Evolutionary conservation across 768 basidiomycete species (phyloP).

Genomic region (Rhodotorula sphaerocarpa): DNA sequence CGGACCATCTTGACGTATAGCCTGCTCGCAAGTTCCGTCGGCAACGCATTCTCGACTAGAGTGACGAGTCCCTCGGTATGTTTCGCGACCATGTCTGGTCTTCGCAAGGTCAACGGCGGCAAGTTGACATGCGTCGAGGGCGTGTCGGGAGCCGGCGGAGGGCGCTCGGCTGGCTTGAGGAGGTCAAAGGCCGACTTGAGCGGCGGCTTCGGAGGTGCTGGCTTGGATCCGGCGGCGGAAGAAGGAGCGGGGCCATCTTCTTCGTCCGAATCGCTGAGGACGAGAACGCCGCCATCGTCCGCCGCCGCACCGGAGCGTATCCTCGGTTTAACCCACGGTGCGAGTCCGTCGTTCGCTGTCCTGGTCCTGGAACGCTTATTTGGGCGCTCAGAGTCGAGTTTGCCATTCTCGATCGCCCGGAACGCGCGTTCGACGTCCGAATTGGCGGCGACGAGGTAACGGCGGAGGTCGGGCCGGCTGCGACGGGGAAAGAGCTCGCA

Average conservation of each 20-base stretch:
- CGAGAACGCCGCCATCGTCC: background rate
- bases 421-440: constrained; percentile 12
- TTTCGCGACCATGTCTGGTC: constrained; percentile 22
- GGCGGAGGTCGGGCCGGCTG: background rate
- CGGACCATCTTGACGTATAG: constrained; percentile 30
- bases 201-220: background rate
- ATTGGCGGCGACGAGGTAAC: constrained; percentile 11
- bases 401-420: constrained; percentile 5
- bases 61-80: constrained; percentile 35
- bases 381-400: background rate
- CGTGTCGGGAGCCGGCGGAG: background rate
- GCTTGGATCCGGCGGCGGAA: too few relatives aligned
- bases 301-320: too few relatives aligned
- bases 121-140: constrained; percentile 18
- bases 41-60: constrained; percentile 31
- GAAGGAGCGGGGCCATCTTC: background rate
- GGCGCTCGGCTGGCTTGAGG: background rate
- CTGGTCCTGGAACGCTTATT: background rate
- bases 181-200: constrained; percentile 12
- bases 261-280: constrained; percentile 18
- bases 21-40: constrained; percentile 24
- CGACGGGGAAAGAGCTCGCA: background rate
- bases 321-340: background rate
- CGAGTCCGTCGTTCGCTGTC: background rate
- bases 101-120: constrained; percentile 26